A percentile compares a stretch with the other conserved stretches of the same genome.
Conservation (phyloP, 352 stramenopile genomes). For the Phytophthora parvispora region DNA sequence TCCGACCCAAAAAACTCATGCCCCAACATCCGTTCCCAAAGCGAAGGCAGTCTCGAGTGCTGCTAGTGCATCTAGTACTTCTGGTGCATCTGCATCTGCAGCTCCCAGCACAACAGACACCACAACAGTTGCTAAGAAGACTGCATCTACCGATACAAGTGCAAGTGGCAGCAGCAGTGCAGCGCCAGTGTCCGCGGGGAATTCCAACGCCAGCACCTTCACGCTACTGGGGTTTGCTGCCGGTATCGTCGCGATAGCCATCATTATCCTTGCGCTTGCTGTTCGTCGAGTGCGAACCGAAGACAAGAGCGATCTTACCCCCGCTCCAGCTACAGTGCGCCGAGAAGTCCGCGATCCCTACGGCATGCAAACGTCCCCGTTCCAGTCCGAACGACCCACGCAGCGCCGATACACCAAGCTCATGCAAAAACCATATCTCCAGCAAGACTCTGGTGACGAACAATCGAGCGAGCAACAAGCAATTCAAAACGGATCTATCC, state of each 20-base stretch:
- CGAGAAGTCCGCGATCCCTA: background rate
- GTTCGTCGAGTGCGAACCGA: background rate
- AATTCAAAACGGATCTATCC: background rate
- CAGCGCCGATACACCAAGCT: conserved; percentile 1
- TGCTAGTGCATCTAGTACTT: background rate
- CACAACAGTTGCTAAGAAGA: background rate
- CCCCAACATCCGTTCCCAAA: background rate
- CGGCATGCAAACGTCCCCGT: background rate
- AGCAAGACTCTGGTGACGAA: background rate
- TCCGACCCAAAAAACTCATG: background rate
- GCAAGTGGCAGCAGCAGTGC: background rate
- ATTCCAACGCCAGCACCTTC: background rate
- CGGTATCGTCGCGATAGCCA: background rate
- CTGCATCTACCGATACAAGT: background rate
- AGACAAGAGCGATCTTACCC: background rate
- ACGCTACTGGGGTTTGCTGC: background rate
- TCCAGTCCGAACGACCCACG: background rate
- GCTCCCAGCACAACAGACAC: background rate
- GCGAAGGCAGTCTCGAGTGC: background rate
- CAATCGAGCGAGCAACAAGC: background rate
- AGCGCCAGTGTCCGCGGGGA: background rate
- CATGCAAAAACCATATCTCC: background rate
- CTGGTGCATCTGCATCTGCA: background rate
- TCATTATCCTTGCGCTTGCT: background rate
- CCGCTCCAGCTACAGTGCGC: background rate